Evolutionary conservation across 2,329 filamentous ascomycete genomes (phyloP).

Genomic region (Cladosporium austrohemisphaericum): DNA sequence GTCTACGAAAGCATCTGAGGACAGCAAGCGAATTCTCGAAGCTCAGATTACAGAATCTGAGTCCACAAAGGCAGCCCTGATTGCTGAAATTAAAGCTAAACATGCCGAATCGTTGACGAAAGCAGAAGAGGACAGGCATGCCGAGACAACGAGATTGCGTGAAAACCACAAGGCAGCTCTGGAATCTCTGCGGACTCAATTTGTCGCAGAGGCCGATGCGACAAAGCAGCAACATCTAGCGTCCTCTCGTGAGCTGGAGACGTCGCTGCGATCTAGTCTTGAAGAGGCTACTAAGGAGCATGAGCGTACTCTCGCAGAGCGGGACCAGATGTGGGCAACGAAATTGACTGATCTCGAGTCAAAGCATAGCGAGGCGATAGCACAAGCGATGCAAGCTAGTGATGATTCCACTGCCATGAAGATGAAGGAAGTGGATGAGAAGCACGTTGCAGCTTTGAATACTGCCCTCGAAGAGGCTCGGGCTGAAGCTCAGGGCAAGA

Average conservation of each 20-base stretch:
- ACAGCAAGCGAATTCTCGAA: constrained; percentile 10
- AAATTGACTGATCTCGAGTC: constrained; percentile 19
- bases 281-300: constrained; percentile 18
- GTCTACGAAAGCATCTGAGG: constrained; percentile 12
- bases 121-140: constrained; percentile 10
- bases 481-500: constrained; percentile 19
- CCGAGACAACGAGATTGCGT: constrained; percentile 18
- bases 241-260: constrained; percentile 5
- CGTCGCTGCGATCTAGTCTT: constrained; percentile 6
- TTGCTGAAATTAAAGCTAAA: constrained; percentile 14
- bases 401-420: constrained; percentile 18
- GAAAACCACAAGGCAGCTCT: constrained; percentile 18
- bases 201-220: background rate
- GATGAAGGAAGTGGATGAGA: constrained; percentile 17
- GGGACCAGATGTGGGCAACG: constrained; percentile 21
- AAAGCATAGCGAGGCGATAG: constrained; percentile 18
- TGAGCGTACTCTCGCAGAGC: constrained; percentile 19
- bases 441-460: constrained; percentile 18
- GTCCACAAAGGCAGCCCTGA: constrained; percentile 11
- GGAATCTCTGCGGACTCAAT: constrained; percentile 6
- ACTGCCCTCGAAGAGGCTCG: constrained; percentile 19
- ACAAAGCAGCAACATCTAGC: constrained; percentile 14
- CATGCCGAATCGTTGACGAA: constrained; percentile 16
- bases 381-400: constrained; percentile 17
- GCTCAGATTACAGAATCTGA: constrained; percentile 19